Evolutionary conservation across 2,329 filamentous ascomycete genomes (phyloP).

Genomic region (Cladosporium sp.): DNA sequence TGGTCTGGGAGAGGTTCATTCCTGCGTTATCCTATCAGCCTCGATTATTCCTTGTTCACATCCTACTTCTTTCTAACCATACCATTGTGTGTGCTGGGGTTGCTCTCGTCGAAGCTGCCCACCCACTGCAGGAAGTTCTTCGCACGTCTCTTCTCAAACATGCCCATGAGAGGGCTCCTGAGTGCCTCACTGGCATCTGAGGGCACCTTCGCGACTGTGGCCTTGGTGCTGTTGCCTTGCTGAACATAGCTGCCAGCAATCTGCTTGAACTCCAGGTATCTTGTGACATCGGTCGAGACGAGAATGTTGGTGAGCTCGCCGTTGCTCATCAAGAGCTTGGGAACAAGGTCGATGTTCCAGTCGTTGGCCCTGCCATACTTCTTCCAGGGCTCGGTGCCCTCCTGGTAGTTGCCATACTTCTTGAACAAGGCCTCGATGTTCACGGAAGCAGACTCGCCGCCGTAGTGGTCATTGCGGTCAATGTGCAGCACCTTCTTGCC

Average conservation of each 20-base stretch:
- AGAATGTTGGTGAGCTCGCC: constrained; percentile 98
- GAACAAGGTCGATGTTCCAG: constrained; percentile 99
- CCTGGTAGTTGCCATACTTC: constrained; percentile 79
- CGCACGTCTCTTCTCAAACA: constrained; percentile 96
- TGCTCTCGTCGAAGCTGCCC: constrained; percentile 74
- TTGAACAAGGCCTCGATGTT: constrained; percentile 98
- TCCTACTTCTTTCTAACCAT: constrained; percentile 16
- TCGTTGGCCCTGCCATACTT: constrained; percentile 95
- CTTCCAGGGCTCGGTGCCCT: constrained; percentile 90
- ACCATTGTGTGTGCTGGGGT: constrained; percentile 89
- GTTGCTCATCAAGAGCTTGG: constrained; percentile 97
- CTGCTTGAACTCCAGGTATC: constrained; percentile 51
- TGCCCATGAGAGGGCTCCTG: constrained; percentile 87
- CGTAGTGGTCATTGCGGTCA: constrained; percentile 96
- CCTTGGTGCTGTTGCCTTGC: constrained; percentile 74
- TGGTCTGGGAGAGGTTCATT: constrained; percentile 70
- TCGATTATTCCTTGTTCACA: neutral
- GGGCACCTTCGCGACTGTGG: constrained; percentile 93
- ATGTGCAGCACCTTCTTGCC: constrained; percentile 99
- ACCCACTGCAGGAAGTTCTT: constrained; percentile 97
- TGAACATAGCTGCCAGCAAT: constrained; percentile 96
- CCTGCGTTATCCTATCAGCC: constrained; percentile 42
- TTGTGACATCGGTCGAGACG: constrained; percentile 75
- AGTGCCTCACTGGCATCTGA: constrained; percentile 88
- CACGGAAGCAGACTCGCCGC: constrained; percentile 92